Percentiles rank a stretch among this genome's conserved stretches.
Evolutionary conservation across 139 green algal species (phyloP).

Genomic region (Chlorella sp.): DNA sequence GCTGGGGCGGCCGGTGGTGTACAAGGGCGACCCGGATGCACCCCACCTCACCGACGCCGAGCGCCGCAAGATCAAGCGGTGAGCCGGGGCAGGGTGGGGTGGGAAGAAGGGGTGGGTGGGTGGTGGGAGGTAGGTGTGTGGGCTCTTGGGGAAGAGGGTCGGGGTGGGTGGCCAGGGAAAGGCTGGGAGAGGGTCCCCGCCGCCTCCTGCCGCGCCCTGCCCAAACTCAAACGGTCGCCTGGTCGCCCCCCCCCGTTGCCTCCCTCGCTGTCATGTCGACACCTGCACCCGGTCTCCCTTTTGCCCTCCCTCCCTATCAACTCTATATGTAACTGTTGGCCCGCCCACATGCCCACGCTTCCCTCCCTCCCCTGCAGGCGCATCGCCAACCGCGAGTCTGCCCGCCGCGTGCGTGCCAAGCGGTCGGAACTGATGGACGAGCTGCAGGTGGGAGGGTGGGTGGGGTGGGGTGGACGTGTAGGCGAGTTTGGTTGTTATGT

Average conservation of each 20-base stretch:
- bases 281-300: too few relatives aligned
- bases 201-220: neutral
- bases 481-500: neutral
- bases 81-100: neutral
- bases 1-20: slow-evolving; percentile 43
- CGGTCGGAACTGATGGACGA: slow-evolving; percentile 45
- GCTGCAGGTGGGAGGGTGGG: slow-evolving; percentile 14
- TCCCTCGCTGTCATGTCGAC: too few relatives aligned
- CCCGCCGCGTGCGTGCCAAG: slow-evolving; percentile 47
- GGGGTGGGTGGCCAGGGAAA: neutral
- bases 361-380: slow-evolving; percentile 16
- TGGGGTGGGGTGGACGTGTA: neutral
- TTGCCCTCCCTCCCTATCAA: too few relatives aligned
- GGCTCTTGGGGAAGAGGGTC: neutral
- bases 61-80: slow-evolving; percentile 50
- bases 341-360: too few relatives aligned
- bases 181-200: too few relatives aligned
- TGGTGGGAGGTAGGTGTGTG: neutral
- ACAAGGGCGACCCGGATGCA: slow-evolving; percentile 38
- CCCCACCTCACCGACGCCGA: slow-evolving; percentile 44
- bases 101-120: too few relatives aligned
- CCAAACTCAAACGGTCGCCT: too few relatives aligned
- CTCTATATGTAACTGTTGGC: too few relatives aligned
- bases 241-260: neutral
- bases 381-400: slow-evolving; percentile 55